A percentile compares a stretch with the other conserved stretches of the same genome.
These are phyloP conservation scores for Mycosphaerella arachidis DNA, from an alignment of 2,329 filamentous ascomycete species.

Conservation along the genomic window DNA sequence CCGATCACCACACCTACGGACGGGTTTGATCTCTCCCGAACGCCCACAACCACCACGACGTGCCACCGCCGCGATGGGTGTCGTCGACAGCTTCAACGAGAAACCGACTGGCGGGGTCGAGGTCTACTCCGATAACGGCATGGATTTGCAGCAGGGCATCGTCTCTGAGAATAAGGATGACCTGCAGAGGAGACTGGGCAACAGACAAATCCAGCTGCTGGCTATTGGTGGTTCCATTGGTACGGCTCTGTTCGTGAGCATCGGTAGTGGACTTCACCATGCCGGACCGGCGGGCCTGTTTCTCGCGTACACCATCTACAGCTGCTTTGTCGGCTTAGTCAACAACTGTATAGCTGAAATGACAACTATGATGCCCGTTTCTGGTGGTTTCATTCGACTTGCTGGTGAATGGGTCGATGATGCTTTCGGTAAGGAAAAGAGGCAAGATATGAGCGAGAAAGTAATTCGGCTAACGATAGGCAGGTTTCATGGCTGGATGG, in stretches of 20 bases:
- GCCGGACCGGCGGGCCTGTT: conserved; percentile 52
- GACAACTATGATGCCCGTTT: conserved; percentile 30
- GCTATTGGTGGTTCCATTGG: conserved; percentile 28
- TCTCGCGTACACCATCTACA: conserved; percentile 56
- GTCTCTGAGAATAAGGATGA: conserved; percentile 32
- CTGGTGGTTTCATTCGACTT: conserved; percentile 54
- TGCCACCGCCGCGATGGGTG: conserved; percentile 10
- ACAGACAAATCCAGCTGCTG: conserved; percentile 39
- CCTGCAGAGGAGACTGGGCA: conserved; percentile 48
- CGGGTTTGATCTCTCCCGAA: neutral
- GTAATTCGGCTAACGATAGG: neutral
- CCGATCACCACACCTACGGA: neutral
- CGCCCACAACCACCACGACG: neutral
- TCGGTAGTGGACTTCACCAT: conserved; percentile 51
- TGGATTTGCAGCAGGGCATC: conserved; percentile 17
- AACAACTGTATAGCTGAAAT: conserved; percentile 66
- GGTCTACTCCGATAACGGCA: conserved; percentile 6
- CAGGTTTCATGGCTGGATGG: conserved; percentile 49
- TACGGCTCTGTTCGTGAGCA: conserved; percentile 37
- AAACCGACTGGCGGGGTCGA: conserved; percentile 9
- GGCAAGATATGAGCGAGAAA: neutral
- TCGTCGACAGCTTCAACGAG: conserved; percentile 14
- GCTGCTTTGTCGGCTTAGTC: conserved; percentile 52
- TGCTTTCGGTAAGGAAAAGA: conserved; percentile 36
- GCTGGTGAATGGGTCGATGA: conserved; percentile 63